phyloP scores from a whole-genome alignment of 1,284 basidiomycete species.

The Sanguinoderma infundibulare region DNA sequence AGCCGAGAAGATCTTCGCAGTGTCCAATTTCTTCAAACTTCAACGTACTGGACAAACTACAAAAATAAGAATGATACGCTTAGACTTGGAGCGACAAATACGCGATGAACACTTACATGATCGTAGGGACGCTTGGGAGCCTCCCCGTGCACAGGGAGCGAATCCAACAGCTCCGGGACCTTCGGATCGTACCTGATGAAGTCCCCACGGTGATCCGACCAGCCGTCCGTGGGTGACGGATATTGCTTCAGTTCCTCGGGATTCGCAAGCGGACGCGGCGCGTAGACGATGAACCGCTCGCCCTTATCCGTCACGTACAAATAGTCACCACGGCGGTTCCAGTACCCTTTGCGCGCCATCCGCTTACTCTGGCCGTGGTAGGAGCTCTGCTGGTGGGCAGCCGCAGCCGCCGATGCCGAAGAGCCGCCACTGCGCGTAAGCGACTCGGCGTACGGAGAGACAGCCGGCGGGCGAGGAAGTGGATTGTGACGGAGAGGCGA shows the following conservation, averaged over 20 bases:
- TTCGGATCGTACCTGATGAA: constrained; percentile 43
- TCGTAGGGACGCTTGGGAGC: constrained; percentile 60
- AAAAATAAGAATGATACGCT: not conserved
- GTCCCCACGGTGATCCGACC: constrained; percentile 51
- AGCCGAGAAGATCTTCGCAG: constrained; percentile 15
- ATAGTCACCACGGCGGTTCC: constrained; percentile 74
- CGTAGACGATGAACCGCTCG: constrained; percentile 62
- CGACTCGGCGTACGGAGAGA: constrained; percentile 20
- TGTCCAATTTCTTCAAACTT: constrained; percentile 18
- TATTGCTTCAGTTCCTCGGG: constrained; percentile 64
- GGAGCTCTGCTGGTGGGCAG: constrained; percentile 20
- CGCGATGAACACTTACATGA: constrained; percentile 44
- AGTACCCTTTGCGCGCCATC: constrained; percentile 55
- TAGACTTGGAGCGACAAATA: not conserved
- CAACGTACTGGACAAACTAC: constrained; percentile 28
- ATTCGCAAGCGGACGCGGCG: constrained; percentile 53
- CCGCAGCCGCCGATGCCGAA: constrained; percentile 34
- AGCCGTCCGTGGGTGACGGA: constrained; percentile 55
- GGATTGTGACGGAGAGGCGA: constrained; percentile 29
- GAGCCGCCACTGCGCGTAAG: constrained; percentile 15
- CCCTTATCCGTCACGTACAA: constrained; percentile 47
- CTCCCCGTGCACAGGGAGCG: constrained; percentile 57
- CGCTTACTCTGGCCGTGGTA: constrained; percentile 1
- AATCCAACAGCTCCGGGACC: constrained; percentile 60
- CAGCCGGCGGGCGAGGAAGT: constrained; percentile 31